phyloP scores from a whole-genome alignment of 2,329 filamentous ascomycete species.

The Pyricularia grisea region DNA sequence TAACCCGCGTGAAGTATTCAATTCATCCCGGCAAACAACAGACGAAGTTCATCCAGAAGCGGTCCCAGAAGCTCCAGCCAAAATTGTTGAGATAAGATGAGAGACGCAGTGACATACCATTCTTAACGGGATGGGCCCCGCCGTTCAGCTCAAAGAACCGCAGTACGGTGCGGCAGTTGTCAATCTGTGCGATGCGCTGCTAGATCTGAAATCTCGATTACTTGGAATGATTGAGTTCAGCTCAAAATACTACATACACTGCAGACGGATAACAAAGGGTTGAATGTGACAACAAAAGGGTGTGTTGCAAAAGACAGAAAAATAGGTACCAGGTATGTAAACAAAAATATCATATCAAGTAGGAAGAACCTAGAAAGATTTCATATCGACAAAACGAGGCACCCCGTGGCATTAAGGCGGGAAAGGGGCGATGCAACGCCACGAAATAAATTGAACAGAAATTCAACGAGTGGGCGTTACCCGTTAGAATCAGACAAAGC shows the following conservation, averaged over 20 bases:
- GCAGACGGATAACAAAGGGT: background rate
- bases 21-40: background rate
- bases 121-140: background rate
- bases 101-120: background rate
- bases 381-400: background rate
- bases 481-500: background rate
- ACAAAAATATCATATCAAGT: background rate
- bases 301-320: background rate
- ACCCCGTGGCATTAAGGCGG: background rate
- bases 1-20: background rate
- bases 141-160: background rate
- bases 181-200: background rate
- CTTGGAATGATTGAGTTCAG: background rate
- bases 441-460: background rate
- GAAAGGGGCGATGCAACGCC: background rate
- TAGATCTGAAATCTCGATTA: background rate
- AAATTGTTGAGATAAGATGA: background rate
- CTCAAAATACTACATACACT: background rate
- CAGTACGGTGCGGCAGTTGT: background rate
- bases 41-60: background rate
- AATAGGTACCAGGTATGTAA: background rate
- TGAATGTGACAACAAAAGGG: background rate
- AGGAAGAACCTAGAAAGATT: background rate
- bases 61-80: background rate
- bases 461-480: background rate